Base-by-base conservation (phyloP, 2,329 filamentous ascomycete species). In the Alternaria sp. region DNA sequence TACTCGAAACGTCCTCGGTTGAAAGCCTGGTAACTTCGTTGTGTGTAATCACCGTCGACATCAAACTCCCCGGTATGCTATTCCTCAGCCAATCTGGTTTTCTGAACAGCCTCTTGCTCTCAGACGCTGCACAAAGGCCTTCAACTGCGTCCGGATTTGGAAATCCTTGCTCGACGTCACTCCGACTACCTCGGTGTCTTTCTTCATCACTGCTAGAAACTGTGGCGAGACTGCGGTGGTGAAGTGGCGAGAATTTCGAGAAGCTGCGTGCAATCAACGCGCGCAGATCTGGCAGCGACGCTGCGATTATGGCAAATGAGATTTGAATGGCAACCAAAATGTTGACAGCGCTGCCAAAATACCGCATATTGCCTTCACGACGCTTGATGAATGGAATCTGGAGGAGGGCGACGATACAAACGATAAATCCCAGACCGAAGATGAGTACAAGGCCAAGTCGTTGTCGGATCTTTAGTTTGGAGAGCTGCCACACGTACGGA, bases 381-480 rank as follows among this genome's bases (percentile, higher is more conserved):
- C 67, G 61, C 56, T 57, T 62, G 22, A 74, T 71, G 34, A 75
- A 74, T 2, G 70, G 71, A n/a, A 73, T 70, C 38, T 75, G 70
- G 3, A 71, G 41, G 2, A 75, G 62, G 0, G 71, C 71, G 14
- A 75, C 71, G 3, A 65, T 63, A 41, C 72, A 75, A 5, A 74
- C 71, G 4, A 65, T 43, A n/a, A 72, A 67, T 3, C 71, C 71
- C 16, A 75, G 51, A 4, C 67, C 66, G 30, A 75, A 75, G 4
- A 73, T 56, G 7, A 69, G 36, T 1, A 71, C 59, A 1, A 73
- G 65, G 3, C 71, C 70, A 4, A 67, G 22, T 5, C 72, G 61
- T 51, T 74, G 70, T 8, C 67, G 62, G 14, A 36, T 30, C 3
- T 48, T 55, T 9, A 75, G 36, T 32, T 73, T 71, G 8, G 63